A percentile compares a stretch with the other conserved stretches of the same genome.
These are phyloP conservation scores for Triticum aestivum DNA, from an alignment of 176 grass and related monocot species.

Conservation along the genomic window DNA sequence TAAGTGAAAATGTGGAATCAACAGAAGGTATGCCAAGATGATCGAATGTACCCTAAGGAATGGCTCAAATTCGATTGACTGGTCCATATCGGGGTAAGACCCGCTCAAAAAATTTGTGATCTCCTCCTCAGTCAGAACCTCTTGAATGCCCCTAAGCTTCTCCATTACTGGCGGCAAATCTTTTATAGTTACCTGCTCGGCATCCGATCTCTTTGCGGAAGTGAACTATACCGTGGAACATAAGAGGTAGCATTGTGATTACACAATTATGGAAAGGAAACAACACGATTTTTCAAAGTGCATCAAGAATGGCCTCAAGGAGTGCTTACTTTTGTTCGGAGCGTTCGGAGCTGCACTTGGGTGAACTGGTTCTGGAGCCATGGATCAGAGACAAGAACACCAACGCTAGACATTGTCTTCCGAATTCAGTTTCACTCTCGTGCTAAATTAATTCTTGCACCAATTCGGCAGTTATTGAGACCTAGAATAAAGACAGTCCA, in stretches of 20 bases:
- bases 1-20: not conserved
- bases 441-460: not conserved
- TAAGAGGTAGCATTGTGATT: not conserved
- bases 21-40: not conserved
- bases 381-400: slow-evolving; percentile 88
- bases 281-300: not conserved
- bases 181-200: slow-evolving; percentile 58
- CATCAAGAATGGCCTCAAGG: not conserved
- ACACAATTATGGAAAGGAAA: not conserved
- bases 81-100: slow-evolving; percentile 57
- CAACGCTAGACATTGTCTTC: slow-evolving; percentile 65
- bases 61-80: slow-evolving; percentile 81
- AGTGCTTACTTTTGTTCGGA: slow-evolving; percentile 72
- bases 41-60: slow-evolving; percentile 70
- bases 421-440: not conserved
- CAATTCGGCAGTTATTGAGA: not conserved
- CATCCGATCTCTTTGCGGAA: slow-evolving; percentile 39
- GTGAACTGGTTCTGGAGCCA: slow-evolving; percentile 95
- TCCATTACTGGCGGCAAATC: slow-evolving; percentile 80
- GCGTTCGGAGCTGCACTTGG: slow-evolving; percentile 88
- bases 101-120: slow-evolving; percentile 48
- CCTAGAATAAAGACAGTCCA: not conserved
- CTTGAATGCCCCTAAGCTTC: slow-evolving; percentile 72
- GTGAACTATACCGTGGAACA: slow-evolving; percentile 38
- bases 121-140: slow-evolving; percentile 69